Evolutionary conservation across 768 basidiomycete genomes (phyloP), one percentile per base, ranked within the genome.

Genomic region (Suillus americanus): DNA sequence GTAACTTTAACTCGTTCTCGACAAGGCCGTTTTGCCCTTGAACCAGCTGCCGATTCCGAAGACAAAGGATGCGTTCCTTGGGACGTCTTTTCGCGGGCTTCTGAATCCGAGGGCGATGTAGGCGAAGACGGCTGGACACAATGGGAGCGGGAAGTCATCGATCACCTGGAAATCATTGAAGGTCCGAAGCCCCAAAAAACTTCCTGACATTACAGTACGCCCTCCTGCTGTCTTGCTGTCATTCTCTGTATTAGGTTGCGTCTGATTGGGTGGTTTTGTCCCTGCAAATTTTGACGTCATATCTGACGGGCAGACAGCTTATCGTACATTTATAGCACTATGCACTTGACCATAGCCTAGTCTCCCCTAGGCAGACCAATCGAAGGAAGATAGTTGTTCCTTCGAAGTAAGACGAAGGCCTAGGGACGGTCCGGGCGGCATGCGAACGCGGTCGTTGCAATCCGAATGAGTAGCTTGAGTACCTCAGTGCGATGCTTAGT

Each of bases 1-100:
- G 95, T 97, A 51, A 93, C 90, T 9, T 83, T 99, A 65, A 91
- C 87, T 16, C 87, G 97, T 41, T 89, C 90, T n/a, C 84, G 92
- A 45, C 97, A 99, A 82, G 94, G 95, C 4, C 85, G 85, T 37
- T 98, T 95, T 70, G 79, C 82, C 6, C 75, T 90, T 16, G 80
- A 79, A 55, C 75, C 83, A 16, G 73, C 75, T 18, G 70, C 70
- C 38, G 82, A 82, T 62, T 84, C 80, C 64, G 83, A 78, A n/a
- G 89, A 89, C 66, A 79, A 72, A 23, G 76, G 76, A 54, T 95
- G 89, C 73, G 80, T 91, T 16, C 86, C 91, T 28, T 94, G 94
- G 89, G 84, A 87, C 35, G 81, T 89, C 23, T 89, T 95, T 68
- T 79, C 86, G 67, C 82, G 81, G 55, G 92, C 92, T 10, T 69